These are phyloP conservation scores for Apiospora sp. DNA, from an alignment of 2,329 filamentous ascomycete species.

Conservation along the genomic window DNA sequence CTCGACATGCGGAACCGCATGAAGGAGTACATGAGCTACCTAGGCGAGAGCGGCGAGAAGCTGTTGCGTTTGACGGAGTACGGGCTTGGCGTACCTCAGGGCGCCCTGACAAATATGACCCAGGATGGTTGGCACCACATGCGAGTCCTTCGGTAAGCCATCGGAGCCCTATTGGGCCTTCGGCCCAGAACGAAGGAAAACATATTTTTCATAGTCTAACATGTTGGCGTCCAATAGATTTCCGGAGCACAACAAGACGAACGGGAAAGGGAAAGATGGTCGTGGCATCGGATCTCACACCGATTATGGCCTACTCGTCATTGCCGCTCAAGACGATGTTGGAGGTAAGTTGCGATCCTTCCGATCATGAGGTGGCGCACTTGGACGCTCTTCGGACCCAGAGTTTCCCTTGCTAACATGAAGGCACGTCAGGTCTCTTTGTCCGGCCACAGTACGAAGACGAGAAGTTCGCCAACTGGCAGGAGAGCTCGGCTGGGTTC, in stretches of 20 bases:
- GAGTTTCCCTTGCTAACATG: neutral
- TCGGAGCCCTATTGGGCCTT: neutral
- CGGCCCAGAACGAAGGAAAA: neutral
- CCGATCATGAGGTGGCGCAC: neutral
- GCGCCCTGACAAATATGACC: slow-evolving; percentile 51
- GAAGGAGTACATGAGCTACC: slow-evolving; percentile 49
- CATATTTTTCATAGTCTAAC: neutral
- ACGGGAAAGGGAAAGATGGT: slow-evolving; percentile 57
- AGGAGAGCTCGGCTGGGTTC: slow-evolving; percentile 52
- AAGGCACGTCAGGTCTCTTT: slow-evolving; percentile 47
- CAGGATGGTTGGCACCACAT: slow-evolving; percentile 61
- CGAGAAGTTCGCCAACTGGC: slow-evolving; percentile 55
- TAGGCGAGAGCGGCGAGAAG: slow-evolving; percentile 52
- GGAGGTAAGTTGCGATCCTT: slow-evolving; percentile 45
- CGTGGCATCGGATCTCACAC: slow-evolving; percentile 61
- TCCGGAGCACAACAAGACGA: slow-evolving; percentile 46
- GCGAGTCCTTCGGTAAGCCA: slow-evolving; percentile 52
- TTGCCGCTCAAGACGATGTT: slow-evolving; percentile 58
- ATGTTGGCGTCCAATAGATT: slow-evolving; percentile 35
- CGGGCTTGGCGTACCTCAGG: slow-evolving; percentile 50
- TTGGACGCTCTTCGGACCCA: neutral
- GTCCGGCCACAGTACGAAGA: slow-evolving; percentile 51
- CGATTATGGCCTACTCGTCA: slow-evolving; percentile 60
- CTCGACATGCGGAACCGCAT: slow-evolving; percentile 49
- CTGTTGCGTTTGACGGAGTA: slow-evolving; percentile 55